These are phyloP conservation scores for Oenanthe javanica DNA, from an alignment of 140 eudicot species.

Conservation along the genomic window DNA sequence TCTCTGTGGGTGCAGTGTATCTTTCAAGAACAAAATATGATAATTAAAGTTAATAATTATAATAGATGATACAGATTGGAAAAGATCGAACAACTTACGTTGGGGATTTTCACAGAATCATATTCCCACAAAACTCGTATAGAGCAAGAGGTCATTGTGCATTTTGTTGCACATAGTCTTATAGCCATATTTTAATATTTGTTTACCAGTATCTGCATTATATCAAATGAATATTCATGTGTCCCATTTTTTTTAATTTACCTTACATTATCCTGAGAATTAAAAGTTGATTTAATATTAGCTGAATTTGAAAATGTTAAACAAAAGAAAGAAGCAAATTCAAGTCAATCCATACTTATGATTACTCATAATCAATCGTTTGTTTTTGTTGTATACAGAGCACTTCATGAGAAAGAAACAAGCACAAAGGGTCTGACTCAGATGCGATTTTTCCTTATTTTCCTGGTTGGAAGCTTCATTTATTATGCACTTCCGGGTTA, in stretches of 20 bases:
- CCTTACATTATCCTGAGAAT: background rate
- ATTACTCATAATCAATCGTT: background rate
- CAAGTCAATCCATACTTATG: background rate
- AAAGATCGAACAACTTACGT: background rate
- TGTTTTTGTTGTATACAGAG: slow-evolving; percentile 41
- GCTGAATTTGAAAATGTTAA: background rate
- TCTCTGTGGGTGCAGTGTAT: background rate
- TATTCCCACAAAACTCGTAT: background rate
- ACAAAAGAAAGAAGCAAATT: background rate
- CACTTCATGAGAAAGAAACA: slow-evolving; percentile 78
- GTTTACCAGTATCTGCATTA: background rate
- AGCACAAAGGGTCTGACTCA: slow-evolving; percentile 61
- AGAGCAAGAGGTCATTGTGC: background rate
- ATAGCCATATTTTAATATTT: background rate
- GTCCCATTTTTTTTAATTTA: background rate
- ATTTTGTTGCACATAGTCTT: background rate
- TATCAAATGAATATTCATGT: background rate
- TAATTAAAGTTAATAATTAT: background rate
- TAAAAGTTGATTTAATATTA: background rate
- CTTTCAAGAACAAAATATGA: background rate
- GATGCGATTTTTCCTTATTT: slow-evolving; percentile 75
- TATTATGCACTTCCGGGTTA: slow-evolving; percentile 89
- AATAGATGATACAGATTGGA: background rate
- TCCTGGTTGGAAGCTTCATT: slow-evolving; percentile 60
- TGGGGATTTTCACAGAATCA: background rate